phyloP scores from a whole-genome alignment of 257 asterid genomes.

The Datura wrightii region DNA sequence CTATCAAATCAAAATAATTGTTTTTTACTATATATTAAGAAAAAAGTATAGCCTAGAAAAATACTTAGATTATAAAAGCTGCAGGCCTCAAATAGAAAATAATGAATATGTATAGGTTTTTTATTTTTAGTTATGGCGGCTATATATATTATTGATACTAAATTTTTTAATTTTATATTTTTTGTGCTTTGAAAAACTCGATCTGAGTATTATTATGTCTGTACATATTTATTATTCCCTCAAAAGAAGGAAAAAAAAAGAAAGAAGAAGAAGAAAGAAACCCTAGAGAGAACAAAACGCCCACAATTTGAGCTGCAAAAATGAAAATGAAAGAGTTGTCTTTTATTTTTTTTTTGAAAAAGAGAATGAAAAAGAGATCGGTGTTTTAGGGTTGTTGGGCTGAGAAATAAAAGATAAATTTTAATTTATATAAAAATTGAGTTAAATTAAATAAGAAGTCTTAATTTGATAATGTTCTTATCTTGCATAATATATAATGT shows the following conservation, averaged over 20 bases:
- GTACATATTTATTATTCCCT: slow-evolving; percentile 44
- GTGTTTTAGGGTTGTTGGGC: no score
- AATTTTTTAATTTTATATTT: not conserved
- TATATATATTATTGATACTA: slow-evolving; percentile 29
- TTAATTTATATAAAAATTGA: no score
- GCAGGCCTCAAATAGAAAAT: slow-evolving; percentile 25
- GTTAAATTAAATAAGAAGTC: no score
- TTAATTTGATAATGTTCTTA: no score
- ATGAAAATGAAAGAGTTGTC: not conserved
- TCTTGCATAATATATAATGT: no score
- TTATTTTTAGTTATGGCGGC: slow-evolving; percentile 51
- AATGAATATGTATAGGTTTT: slow-evolving; percentile 32
- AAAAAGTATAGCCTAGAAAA: not conserved
- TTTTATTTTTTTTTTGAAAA: no score
- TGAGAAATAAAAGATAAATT: not conserved
- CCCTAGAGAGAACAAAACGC: slow-evolving; percentile 55
- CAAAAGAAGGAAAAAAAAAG: slow-evolving; percentile 47
- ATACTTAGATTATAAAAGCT: slow-evolving; percentile 11
- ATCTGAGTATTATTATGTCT: slow-evolving; percentile 19
- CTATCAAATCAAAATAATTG: slow-evolving; percentile 20
- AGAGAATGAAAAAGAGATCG: no score
- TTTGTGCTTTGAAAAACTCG: slow-evolving; percentile 33
- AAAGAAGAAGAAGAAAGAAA: not conserved
- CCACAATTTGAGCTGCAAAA: slow-evolving; percentile 60
- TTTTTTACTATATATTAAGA: not conserved